Conservation (phyloP, 1,284 basidiomycete genomes). For the Naganishia liquefaciens region DNA sequence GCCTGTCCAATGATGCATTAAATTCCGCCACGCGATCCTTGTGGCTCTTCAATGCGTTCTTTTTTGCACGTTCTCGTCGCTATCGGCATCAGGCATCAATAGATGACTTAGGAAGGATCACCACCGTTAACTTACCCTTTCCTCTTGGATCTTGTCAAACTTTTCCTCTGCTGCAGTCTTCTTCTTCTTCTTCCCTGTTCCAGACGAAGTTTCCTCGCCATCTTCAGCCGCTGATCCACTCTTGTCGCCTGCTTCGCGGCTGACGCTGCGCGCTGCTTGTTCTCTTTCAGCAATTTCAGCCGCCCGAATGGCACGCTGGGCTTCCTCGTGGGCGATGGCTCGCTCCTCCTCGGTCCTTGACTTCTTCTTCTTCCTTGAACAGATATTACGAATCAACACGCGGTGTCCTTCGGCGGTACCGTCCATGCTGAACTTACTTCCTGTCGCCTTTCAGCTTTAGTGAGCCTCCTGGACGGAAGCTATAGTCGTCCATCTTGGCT, state of each 20-base stretch:
- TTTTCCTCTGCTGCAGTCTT: constrained; percentile 36
- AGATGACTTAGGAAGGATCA: background rate
- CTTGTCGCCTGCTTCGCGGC: constrained; percentile 17
- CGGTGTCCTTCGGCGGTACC: background rate
- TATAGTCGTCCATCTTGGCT: constrained; percentile 26
- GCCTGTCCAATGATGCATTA: constrained; percentile 34
- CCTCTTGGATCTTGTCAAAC: constrained; percentile 35
- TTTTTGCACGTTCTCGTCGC: constrained; percentile 33
- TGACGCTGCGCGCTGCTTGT: constrained; percentile 9
- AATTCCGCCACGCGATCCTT: constrained; percentile 35
- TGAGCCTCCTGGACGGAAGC: constrained; percentile 34
- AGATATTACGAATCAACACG: background rate
- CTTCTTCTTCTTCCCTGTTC: constrained; percentile 19
- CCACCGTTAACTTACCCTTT: constrained; percentile 27
- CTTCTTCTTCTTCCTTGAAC: constrained; percentile 31
- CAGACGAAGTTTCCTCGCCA: constrained; percentile 1
- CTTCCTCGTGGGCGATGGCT: constrained; percentile 13
- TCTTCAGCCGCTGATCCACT: constrained; percentile 22
- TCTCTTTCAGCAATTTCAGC: constrained; percentile 16
- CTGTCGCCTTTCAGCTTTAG: constrained; percentile 34
- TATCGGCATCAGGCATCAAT: background rate
- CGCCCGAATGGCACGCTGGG: constrained; percentile 23
- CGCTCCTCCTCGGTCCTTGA: constrained; percentile 27
- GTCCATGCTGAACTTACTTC: constrained; percentile 18
- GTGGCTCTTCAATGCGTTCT: constrained; percentile 34